These are phyloP conservation scores for Eimeria tenella DNA, from an alignment of 169 alveolate species.

Conservation along the genomic window DNA sequence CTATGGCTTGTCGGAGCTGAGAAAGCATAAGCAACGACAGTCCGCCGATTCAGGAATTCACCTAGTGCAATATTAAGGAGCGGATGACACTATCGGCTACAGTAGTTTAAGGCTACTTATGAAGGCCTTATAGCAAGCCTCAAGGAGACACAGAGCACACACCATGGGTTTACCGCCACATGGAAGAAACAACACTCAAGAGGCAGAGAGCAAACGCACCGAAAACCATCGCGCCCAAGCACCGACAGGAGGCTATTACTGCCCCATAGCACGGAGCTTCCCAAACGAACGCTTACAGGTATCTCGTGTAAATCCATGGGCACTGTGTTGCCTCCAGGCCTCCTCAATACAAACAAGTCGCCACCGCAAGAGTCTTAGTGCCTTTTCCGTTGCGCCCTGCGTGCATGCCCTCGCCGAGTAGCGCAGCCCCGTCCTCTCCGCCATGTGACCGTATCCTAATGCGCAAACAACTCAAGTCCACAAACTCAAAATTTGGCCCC, in stretches of 20 bases:
- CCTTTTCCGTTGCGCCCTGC: constrained; percentile 70
- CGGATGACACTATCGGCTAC: no score
- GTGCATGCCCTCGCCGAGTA: constrained; percentile 68
- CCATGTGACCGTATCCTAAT: constrained; percentile 45
- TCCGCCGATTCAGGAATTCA: background rate
- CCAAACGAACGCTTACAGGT: constrained; percentile 6
- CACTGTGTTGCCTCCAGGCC: constrained; percentile 76
- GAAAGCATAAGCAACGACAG: background rate
- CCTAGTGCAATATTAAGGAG: background rate
- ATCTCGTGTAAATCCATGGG: constrained; percentile 70
- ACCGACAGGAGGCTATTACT: background rate
- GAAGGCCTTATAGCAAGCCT: no score
- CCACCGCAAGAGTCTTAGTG: constrained; percentile 74
- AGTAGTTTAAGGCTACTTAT: no score
- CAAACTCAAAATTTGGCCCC: no score
- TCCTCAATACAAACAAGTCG: constrained; percentile 74
- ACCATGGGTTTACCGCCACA: no score
- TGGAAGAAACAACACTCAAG: no score
- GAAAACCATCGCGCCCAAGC: background rate
- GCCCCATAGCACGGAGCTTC: background rate
- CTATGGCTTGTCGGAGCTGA: constrained; percentile 53
- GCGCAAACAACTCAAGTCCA: background rate
- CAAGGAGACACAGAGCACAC: no score
- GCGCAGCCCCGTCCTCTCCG: constrained; percentile 61
- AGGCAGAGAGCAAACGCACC: background rate